Conservation (phyloP, 805 yeast species). For the Sugiyamaella mastotermitis region DNA sequence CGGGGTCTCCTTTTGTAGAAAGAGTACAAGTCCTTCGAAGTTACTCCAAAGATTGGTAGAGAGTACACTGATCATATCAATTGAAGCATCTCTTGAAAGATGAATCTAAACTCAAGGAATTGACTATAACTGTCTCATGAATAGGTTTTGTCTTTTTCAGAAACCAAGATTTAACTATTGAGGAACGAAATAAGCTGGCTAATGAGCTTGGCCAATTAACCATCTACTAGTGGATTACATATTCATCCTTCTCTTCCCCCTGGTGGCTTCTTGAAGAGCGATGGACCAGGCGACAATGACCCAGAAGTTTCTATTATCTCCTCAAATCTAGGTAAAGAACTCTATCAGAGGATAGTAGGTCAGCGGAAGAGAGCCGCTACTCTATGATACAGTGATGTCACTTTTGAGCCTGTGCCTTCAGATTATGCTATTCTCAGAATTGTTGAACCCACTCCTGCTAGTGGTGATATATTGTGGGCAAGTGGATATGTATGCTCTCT, state of each 20-base stretch:
- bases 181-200: slow-evolving; percentile 24
- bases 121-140: slow-evolving; percentile 42
- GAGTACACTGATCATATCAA: slow-evolving; percentile 24
- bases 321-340: slow-evolving; percentile 24
- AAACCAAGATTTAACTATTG: slow-evolving; percentile 33
- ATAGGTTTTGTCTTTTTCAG: slow-evolving; percentile 48
- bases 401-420: slow-evolving; percentile 52
- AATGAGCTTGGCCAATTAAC: slow-evolving; percentile 24
- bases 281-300: slow-evolving; percentile 22
- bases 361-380: slow-evolving; percentile 24
- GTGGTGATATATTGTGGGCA: slow-evolving; percentile 52
- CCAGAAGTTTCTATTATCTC: slow-evolving; percentile 26
- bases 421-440: slow-evolving; percentile 49
- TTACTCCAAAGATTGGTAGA: slow-evolving; percentile 28
- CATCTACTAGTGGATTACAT: slow-evolving; percentile 25
- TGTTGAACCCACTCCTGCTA: slow-evolving; percentile 43
- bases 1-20: too few species aligned
- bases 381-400: slow-evolving; percentile 49
- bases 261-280: slow-evolving; percentile 24
- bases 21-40: slow-evolving; percentile 25
- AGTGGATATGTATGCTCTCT: slow-evolving; percentile 49
- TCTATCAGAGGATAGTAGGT: slow-evolving; percentile 14
- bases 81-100: slow-evolving; percentile 23
- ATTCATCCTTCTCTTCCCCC: slow-evolving; percentile 28
- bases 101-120: slow-evolving; percentile 36